Evolutionary conservation across 805 yeast species (phyloP).

Genomic region (Limtongia smithiae): DNA sequence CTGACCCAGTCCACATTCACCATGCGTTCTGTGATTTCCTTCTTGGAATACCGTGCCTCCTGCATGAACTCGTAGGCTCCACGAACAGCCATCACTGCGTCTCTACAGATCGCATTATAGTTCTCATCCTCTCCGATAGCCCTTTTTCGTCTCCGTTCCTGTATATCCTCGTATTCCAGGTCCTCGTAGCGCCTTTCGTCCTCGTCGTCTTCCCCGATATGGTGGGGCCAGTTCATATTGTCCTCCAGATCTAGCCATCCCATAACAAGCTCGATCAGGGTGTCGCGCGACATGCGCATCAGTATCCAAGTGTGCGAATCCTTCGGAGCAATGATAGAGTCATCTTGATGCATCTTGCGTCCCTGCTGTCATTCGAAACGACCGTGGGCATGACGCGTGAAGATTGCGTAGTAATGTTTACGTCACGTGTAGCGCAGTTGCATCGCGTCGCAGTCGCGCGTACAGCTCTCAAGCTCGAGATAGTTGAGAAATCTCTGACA

Average conservation of each 20-base stretch:
- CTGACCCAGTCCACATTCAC: slow-evolving; percentile 24
- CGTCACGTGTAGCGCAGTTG: no score
- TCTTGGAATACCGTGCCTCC: background rate
- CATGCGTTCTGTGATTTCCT: slow-evolving; percentile 13
- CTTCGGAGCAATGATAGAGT: slow-evolving; percentile 1
- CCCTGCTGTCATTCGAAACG: no score
- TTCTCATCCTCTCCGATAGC: no score
- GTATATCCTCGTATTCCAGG: no score
- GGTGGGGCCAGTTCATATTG: slow-evolving; percentile 13
- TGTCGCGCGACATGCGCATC: slow-evolving; percentile 3
- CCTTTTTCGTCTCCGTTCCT: no score
- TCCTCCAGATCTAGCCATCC: slow-evolving; percentile 10
- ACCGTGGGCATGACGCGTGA: no score
- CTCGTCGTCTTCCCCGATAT: slow-evolving; percentile 21
- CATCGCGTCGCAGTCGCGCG: no score
- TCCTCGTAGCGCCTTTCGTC: slow-evolving; percentile 33
- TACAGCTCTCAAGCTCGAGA: no score
- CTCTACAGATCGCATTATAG: background rate
- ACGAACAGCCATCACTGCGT: slow-evolving; percentile 1
- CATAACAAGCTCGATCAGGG: slow-evolving; percentile 10
- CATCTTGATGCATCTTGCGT: slow-evolving; percentile 9
- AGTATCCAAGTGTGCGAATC: slow-evolving; percentile 10
- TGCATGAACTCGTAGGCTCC: slow-evolving; percentile 4
- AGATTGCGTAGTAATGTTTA: no score
- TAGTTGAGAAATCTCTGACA: no score